Evolutionary conservation across 2,329 filamentous ascomycete species (phyloP), one percentile per base, ranked within the genome.

Genomic region (Pseudogymnoascus sp.): DNA sequence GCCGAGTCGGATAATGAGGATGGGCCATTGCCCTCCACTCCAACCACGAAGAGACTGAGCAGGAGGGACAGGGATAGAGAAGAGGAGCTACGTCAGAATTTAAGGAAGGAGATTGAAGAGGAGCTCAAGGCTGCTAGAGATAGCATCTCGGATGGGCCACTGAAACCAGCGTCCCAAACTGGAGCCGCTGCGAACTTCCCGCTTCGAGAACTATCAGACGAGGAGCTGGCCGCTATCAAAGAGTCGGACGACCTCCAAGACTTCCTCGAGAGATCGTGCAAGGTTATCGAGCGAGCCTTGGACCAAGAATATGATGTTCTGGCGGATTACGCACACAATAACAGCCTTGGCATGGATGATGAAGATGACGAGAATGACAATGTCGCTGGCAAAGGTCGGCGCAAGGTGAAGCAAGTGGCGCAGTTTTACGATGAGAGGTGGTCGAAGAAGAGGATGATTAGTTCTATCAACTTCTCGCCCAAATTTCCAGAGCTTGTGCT

Each of bases 381-480:
- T 64, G 85, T 83, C 2, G 83, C 85, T 33, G 88, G 87, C 3
- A 88, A 88, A 66, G 88, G 88, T 60, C 86, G 88, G 41, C 81
- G 90, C 68, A 84, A 89, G 67, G 85, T 96, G 69, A 93, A 90
- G 74, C 93, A 99, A 75, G 81, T 96, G 59, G 88, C 89, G 37
- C 93, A 97, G 71, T 97, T 97, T 75, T 96, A 90, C 76, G 93
- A 97, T 71, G 90, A 96, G 65, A 85, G 92, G 73, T 97, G 93
- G 90, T 96, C 91, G 72, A 96, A 96, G 80, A 96, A 97, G 79
- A 88, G 93, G 67, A 97, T 97, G 89, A 89, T 99, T 72, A 97
- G 91, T 73, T 90, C 92, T 70, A 87, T 99, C 69, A 90, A 93
- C 77, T 99, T 97, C 76, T 97, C 93, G 49, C 90, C 91, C 61